Percentiles rank a stretch among this genome's conserved stretches.
Evolutionary conservation across 345 rosid species (phyloP).

Genomic region (Heritiera fomes): DNA sequence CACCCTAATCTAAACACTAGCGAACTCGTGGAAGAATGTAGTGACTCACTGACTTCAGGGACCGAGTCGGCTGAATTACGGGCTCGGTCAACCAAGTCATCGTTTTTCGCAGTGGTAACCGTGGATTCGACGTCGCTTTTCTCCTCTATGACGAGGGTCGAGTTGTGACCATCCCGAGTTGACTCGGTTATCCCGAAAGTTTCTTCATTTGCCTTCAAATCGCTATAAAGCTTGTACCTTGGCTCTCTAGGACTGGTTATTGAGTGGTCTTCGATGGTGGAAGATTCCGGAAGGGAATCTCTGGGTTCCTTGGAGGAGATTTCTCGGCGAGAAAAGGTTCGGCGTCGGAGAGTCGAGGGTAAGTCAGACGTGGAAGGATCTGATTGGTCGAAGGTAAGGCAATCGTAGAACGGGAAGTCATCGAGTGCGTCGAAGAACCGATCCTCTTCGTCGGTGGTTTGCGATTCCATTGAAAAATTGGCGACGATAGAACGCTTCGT

Average conservation of each 20-base stretch:
- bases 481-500: neutral
- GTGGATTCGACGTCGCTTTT: conserved; percentile 32
- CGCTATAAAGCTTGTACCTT: conserved; percentile 22
- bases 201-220: conserved; percentile 34
- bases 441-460: conserved; percentile 31
- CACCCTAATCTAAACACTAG: conserved; percentile 53
- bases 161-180: conserved; percentile 25
- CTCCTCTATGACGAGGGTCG: conserved; percentile 20
- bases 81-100: conserved; percentile 1
- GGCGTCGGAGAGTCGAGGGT: conserved; percentile 38
- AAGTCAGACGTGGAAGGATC: conserved; percentile 32
- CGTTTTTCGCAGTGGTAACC: conserved; percentile 20
- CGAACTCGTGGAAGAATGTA: conserved; percentile 30
- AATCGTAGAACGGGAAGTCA: conserved; percentile 57
- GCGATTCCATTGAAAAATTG: conserved; percentile 34
- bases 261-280: neutral
- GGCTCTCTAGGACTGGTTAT: conserved; percentile 24
- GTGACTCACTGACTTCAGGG: conserved; percentile 31
- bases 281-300: conserved; percentile 12
- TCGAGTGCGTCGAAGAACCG: conserved; percentile 59
- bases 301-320: conserved; percentile 18
- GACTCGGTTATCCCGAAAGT: conserved; percentile 30
- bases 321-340: conserved; percentile 27
- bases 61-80: conserved; percentile 22
- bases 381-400: conserved; percentile 32